phyloP scores from a whole-genome alignment of 1,284 basidiomycete species.

The Ceratobasidium sp. region DNA sequence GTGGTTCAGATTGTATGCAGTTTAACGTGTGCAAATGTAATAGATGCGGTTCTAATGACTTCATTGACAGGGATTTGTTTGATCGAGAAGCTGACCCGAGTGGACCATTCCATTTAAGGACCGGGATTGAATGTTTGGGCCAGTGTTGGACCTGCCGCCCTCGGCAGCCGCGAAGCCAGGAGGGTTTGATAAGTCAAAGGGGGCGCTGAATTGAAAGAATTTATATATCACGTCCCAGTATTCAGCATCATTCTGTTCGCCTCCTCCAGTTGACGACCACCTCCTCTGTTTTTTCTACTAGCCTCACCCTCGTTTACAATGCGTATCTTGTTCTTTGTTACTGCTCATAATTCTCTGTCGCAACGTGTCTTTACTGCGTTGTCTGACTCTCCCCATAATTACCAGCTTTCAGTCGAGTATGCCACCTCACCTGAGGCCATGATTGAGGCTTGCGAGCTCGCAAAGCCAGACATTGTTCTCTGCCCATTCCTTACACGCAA shows the following conservation, averaged over 20 bases:
- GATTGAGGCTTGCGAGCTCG: conserved; percentile 54
- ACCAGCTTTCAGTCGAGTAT: conserved; percentile 56
- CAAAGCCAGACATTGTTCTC: conserved; percentile 56
- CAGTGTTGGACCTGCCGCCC: too few relatives aligned
- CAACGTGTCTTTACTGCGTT: conserved; percentile 56
- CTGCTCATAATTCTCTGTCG: conserved; percentile 59
- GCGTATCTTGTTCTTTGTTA: conserved; percentile 56
- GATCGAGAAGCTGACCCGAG: too few relatives aligned
- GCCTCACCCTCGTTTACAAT: too few relatives aligned
- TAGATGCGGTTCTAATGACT: not conserved
- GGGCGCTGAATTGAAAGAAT: too few relatives aligned
- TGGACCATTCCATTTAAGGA: too few relatives aligned
- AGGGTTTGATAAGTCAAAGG: too few relatives aligned
- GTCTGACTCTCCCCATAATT: conserved; percentile 49
- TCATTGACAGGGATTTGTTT: too few relatives aligned
- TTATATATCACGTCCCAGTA: too few relatives aligned
- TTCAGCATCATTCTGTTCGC: too few relatives aligned
- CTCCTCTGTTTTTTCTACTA: conserved; percentile 5
- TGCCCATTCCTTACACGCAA: conserved; percentile 59
- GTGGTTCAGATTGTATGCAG: too few relatives aligned
- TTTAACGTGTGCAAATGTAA: not conserved
- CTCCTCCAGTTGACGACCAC: not conserved
- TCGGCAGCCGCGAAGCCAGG: too few relatives aligned
- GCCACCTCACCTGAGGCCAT: conserved; percentile 56
- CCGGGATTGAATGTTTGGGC: too few relatives aligned